Base-by-base conservation (phyloP, 306 rosid species). In the Mucuna pruriens region DNA sequence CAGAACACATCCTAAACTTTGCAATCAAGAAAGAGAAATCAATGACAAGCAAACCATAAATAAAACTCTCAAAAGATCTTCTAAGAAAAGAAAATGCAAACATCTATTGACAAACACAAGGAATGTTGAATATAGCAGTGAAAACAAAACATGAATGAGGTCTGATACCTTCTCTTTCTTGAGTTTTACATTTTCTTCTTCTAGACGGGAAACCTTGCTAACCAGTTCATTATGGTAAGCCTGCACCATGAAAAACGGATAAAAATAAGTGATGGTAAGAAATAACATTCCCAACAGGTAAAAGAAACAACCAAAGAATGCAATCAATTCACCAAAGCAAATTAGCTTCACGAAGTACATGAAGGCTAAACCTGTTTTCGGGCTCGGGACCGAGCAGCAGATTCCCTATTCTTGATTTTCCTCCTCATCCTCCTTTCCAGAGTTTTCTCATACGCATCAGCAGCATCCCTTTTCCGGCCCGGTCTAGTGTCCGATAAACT, bases 371-470 rank as follows among this genome's bases (percentile, higher is more conserved):
- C 97, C 93, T 93, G 97, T 79, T 93, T 93, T 84, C 94, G 89
- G 9, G 97, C 97, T 17, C 97, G 90, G 70, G 97, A 93, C 1
- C 97, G 94, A 0, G 97, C 97, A 25, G 58, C 97, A 44, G 97
- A 93, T 84, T 93, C 97, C 88, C 97, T 86, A 74, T 93, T 93
- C 92, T 91, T 93, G 60, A 93, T 93, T 81, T 91, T 93, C 83
- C 97, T 93, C 82, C 74, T 93, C 78, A 90, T 76, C 86, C 97
- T 93, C 84, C 97, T 90, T 31, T 93, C 97, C 13, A 91, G 39
- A 62, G 88, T 78, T 85, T 80, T 91, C 89, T 93, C 94, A 16
- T 74, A 80, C 4, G 86, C 83, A 79, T 91, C 97, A 4, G 92
- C 78, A 15, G 78, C 81, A 78, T 87, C 90, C 89, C 97, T 88